These are phyloP conservation scores for Volvox reticuliferus DNA, from an alignment of 139 green algal species.

Conservation along the genomic window DNA sequence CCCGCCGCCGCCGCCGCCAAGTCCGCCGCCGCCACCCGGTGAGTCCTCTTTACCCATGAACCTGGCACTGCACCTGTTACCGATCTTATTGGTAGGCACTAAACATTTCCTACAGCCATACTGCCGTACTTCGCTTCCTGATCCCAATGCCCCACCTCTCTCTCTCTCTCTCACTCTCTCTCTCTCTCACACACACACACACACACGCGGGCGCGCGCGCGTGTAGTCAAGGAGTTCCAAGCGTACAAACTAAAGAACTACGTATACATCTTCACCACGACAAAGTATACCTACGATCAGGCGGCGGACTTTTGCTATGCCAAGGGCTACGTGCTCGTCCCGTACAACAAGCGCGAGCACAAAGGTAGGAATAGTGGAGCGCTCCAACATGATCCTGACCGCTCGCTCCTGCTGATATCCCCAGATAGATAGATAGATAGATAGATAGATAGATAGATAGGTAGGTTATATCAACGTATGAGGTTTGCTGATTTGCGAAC, in stretches of 20 bases:
- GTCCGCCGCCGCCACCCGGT: no score
- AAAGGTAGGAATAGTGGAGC: no score
- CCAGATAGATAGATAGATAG: neutral
- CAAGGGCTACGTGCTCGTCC: neutral
- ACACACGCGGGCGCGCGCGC: neutral
- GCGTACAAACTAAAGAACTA: neutral
- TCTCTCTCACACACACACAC: neutral
- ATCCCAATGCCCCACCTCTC: neutral
- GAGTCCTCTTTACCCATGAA: no score
- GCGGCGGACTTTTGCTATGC: conserved; percentile 8
- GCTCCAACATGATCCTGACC: no score
- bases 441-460: neutral
- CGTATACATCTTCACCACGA: neutral
- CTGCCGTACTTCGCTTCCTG: neutral
- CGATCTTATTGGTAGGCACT: neutral
- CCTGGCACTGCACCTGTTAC: no score
- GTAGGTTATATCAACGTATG: neutral
- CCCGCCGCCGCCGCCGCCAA: neutral
- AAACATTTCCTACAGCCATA: neutral
- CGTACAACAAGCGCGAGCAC: conserved; percentile 3
- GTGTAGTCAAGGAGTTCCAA: neutral
- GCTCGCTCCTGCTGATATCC: no score
- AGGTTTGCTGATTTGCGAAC: neutral
- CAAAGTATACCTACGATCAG: conserved; percentile 9
- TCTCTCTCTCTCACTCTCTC: neutral